Evolutionary conservation across 164 flowering plant species (phyloP).

Genomic region (Vitis labrusca): DNA sequence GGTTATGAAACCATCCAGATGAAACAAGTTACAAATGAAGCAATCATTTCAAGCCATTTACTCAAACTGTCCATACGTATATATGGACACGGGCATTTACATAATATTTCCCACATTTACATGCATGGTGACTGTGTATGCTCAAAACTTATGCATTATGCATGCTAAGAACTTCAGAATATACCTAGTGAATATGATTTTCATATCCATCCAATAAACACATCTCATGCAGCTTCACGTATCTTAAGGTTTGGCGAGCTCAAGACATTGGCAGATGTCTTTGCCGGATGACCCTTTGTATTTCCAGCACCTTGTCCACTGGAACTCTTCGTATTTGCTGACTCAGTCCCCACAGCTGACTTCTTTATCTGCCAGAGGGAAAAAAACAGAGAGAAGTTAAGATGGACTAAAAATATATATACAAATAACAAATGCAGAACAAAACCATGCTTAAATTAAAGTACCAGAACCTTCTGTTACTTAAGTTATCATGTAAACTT

Average conservation of each 20-base stretch:
- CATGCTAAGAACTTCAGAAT: neutral
- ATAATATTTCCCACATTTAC: too few relatives aligned
- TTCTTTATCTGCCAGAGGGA: conserved; percentile 59
- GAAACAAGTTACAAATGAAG: too few relatives aligned
- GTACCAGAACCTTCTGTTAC: too few relatives aligned
- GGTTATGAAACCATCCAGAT: too few relatives aligned
- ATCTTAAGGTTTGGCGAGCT: conserved; percentile 40
- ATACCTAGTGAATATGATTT: neutral
- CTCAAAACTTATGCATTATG: neutral
- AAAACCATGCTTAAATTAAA: too few relatives aligned
- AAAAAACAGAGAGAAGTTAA: neutral
- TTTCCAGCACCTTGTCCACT: conserved; percentile 51
- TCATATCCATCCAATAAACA: conserved; percentile 6
- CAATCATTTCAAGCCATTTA: neutral
- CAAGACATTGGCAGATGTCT: conserved; percentile 35
- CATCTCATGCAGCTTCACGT: conserved; percentile 11
- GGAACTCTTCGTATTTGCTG: conserved; percentile 33
- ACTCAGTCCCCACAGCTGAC: conserved; percentile 48
- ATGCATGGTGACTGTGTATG: too few relatives aligned
- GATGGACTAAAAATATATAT: neutral
- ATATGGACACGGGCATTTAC: neutral
- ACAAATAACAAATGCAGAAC: neutral
- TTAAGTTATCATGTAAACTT: too few relatives aligned
- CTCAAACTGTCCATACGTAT: neutral
- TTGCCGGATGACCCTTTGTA: conserved; percentile 51